phyloP scores from a whole-genome alignment of 2,329 filamentous ascomycete species.

The Neoarthrinium moseri region DNA sequence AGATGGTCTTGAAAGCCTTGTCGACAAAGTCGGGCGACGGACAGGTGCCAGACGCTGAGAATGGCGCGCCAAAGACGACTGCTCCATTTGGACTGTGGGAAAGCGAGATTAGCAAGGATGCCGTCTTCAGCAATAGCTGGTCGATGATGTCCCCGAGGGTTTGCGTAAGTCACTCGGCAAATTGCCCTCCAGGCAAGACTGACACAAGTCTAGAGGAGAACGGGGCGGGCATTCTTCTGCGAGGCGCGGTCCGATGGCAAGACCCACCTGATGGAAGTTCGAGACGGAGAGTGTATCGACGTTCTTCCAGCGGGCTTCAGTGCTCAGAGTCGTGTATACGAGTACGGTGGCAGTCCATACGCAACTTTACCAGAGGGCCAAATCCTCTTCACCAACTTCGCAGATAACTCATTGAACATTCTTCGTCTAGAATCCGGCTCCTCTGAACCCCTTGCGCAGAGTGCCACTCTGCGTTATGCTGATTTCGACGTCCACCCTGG shows the following conservation, averaged over 20 bases:
- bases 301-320: conserved; percentile 42
- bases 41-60: too few species aligned
- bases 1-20: too few species aligned
- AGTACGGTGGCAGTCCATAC: conserved; percentile 50
- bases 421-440: conserved; percentile 36
- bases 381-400: conserved; percentile 45
- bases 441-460: conserved; percentile 30
- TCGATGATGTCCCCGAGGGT: conserved; percentile 3
- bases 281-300: conserved; percentile 30
- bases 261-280: conserved; percentile 42
- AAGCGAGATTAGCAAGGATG: conserved; percentile 7
- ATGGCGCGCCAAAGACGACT: neutral
- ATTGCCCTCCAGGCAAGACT: neutral
- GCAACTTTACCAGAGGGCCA: conserved; percentile 35
- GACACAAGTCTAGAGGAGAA: conserved; percentile 2
- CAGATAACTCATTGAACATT: conserved; percentile 39
- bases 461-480: conserved; percentile 38
- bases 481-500: conserved; percentile 42
- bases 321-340: conserved; percentile 46
- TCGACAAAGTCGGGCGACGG: too few species aligned
- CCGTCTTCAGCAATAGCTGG: conserved; percentile 9
- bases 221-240: conserved; percentile 35
- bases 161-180: conserved; percentile 1
- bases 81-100: conserved; percentile 5
- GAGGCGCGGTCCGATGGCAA: conserved; percentile 39